Conservation (phyloP, 1,284 basidiomycete species). For the Cryptococcus neoformans region DNA sequence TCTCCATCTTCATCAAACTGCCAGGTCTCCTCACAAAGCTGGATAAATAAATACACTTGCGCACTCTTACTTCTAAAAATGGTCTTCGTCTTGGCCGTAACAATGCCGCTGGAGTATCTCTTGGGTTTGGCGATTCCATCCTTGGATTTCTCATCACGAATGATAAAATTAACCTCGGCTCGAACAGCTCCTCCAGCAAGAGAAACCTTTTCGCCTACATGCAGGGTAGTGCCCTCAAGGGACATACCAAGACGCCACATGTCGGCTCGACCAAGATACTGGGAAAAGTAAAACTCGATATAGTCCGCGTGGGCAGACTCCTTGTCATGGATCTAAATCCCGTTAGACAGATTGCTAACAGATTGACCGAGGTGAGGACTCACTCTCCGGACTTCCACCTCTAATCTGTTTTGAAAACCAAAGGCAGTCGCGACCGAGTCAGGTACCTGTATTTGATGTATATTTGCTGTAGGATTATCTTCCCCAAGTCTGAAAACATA, state of each 20-base stretch:
- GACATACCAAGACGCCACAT: conserved; percentile 84
- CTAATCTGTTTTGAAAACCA: conserved; percentile 44
- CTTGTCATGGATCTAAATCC: conserved; percentile 60
- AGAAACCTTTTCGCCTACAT: conserved; percentile 59
- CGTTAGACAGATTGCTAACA: conserved; percentile 5
- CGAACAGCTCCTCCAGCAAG: conserved; percentile 61
- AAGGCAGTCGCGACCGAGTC: conserved; percentile 43
- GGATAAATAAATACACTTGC: conserved; percentile 82
- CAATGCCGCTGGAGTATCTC: conserved; percentile 70
- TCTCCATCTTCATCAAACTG: conserved; percentile 97
- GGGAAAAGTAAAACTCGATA: conserved; percentile 86
- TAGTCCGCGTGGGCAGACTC: conserved; percentile 64
- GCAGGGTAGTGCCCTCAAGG: conserved; percentile 55
- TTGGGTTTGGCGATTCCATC: conserved; percentile 15
- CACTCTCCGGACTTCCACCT: conserved; percentile 46
- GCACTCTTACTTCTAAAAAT: conserved; percentile 90
- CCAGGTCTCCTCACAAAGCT: conserved; percentile 94
- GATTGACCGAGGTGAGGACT: conserved; percentile 39
- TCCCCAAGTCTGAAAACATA: conserved; percentile 42
- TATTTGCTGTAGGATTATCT: conserved; percentile 30
- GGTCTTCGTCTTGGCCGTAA: conserved; percentile 79
- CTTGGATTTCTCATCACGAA: conserved; percentile 24
- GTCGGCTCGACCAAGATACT: conserved; percentile 86
- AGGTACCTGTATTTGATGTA: conserved; percentile 43
- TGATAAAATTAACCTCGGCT: conserved; percentile 75